phyloP scores from a whole-genome alignment of 2,329 filamentous ascomycete genomes.

The Colletotrichum karsti region DNA sequence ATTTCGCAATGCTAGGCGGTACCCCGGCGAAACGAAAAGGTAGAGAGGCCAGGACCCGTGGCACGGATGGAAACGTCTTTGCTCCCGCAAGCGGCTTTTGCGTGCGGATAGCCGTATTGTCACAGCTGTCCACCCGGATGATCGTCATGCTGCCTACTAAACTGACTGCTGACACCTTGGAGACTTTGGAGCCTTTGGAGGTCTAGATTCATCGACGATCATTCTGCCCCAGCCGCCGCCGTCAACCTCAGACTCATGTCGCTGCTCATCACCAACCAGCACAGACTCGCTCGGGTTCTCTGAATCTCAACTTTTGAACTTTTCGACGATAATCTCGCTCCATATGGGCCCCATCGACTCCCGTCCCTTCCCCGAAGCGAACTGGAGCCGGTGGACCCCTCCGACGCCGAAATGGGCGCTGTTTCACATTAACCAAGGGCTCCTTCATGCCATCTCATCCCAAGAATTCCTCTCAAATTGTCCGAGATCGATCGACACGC shows the following conservation, averaged over 20 bases:
- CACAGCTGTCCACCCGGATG: neutral
- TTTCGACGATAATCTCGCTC: neutral
- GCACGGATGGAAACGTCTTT: slow-evolving; percentile 26
- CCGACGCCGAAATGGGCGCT: slow-evolving; percentile 22
- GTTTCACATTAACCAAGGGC: slow-evolving; percentile 26
- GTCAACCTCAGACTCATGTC: neutral
- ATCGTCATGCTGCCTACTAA: neutral
- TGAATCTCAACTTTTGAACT: neutral
- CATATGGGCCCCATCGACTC: neutral
- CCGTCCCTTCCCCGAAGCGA: neutral
- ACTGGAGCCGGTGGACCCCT: slow-evolving; percentile 10
- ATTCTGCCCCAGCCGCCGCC: neutral
- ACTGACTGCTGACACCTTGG: too few species aligned
- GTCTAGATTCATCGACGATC: neutral
- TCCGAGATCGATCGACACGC: slow-evolving; percentile 28
- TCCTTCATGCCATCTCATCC: slow-evolving; percentile 25
- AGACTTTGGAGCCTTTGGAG: too few species aligned
- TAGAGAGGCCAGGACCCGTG: neutral
- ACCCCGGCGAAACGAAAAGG: too few species aligned
- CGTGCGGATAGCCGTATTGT: neutral
- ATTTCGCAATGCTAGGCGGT: too few species aligned
- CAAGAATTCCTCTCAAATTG: slow-evolving; percentile 20
- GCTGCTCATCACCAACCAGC: neutral
- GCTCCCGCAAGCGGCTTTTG: slow-evolving; percentile 11
- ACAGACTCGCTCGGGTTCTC: neutral